phyloP scores from a whole-genome alignment of 2,329 filamentous ascomycete species.

The Fusarium redolens region DNA sequence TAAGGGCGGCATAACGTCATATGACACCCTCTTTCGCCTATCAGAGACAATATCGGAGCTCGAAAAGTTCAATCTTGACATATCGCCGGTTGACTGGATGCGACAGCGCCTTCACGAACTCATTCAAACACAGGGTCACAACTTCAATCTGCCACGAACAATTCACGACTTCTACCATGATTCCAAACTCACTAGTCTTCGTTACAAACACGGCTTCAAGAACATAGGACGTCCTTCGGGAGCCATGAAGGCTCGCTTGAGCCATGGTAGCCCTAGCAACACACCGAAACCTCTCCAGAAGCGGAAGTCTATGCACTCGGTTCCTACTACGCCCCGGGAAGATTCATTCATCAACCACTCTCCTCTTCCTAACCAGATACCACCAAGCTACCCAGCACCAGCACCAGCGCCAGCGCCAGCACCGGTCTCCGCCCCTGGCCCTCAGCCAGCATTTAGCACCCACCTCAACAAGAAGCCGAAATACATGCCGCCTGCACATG shows the following conservation, averaged over 20 bases:
- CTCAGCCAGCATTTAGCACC: constrained; percentile 23
- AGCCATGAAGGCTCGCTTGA: constrained; percentile 51
- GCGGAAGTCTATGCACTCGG: constrained; percentile 50
- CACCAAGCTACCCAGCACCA: constrained; percentile 2
- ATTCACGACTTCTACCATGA: constrained; percentile 69
- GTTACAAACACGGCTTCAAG: constrained; percentile 65
- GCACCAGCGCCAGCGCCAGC: not conserved
- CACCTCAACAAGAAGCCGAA: constrained; percentile 45
- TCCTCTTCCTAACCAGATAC: constrained; percentile 38
- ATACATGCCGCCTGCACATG: constrained; percentile 31
- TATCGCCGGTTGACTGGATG: constrained; percentile 67
- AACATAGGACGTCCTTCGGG: constrained; percentile 68
- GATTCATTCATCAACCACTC: constrained; percentile 45
- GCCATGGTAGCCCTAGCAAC: constrained; percentile 37
- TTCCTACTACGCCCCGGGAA: constrained; percentile 44
- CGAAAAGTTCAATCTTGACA: constrained; percentile 63
- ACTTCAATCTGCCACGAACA: constrained; percentile 63
- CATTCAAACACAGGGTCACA: constrained; percentile 54
- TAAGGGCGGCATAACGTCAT: constrained; percentile 58
- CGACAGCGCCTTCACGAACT: constrained; percentile 67
- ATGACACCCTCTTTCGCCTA: constrained; percentile 68
- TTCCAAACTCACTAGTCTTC: constrained; percentile 60
- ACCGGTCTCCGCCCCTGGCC: not conserved
- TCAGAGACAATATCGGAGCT: constrained; percentile 66
- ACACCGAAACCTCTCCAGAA: constrained; percentile 48